Conservation (phyloP, 495 filamentous ascomycete genomes). For the Hypoxylon crocopeplum region DNA sequence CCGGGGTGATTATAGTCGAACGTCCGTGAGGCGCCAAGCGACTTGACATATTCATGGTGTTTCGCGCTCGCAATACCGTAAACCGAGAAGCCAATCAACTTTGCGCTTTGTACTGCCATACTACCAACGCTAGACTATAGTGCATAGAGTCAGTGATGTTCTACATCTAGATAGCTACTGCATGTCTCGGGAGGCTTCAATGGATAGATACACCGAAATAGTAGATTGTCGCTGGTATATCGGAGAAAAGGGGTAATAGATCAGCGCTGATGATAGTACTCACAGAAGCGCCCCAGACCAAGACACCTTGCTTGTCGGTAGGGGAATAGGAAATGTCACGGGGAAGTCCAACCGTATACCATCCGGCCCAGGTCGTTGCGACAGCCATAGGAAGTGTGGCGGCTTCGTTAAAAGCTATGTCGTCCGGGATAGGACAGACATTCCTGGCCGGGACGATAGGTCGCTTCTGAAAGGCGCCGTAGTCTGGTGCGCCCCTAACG, state of each 20-base stretch:
- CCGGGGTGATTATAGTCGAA: constrained; percentile 57
- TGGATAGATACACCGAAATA: too few relatives aligned
- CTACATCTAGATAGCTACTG: too few relatives aligned
- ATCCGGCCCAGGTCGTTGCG: constrained; percentile 33
- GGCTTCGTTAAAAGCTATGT: constrained; percentile 52
- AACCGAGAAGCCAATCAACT: constrained; percentile 50
- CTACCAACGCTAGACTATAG: constrained; percentile 50
- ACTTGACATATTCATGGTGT: constrained; percentile 52
- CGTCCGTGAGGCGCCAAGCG: constrained; percentile 55
- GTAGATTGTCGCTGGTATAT: too few relatives aligned
- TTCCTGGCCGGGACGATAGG: constrained; percentile 44
- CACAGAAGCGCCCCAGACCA: constrained; percentile 57
- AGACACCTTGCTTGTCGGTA: constrained; percentile 42
- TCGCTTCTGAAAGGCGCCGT: constrained; percentile 53
- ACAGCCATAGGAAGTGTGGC: constrained; percentile 54
- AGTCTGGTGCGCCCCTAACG: constrained; percentile 29
- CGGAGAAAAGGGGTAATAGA: too few relatives aligned
- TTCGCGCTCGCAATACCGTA: constrained; percentile 57
- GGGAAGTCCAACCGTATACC: constrained; percentile 45
- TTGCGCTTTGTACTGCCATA: constrained; percentile 51
- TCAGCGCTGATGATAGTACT: neutral
- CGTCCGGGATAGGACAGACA: constrained; percentile 46
- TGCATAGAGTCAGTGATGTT: neutral
- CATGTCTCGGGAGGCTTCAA: too few relatives aligned
- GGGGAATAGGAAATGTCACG: constrained; percentile 39